These are phyloP conservation scores for Cephalotrichum gorgonifer DNA, from an alignment of 2,329 filamentous ascomycete genomes.

Conservation along the genomic window DNA sequence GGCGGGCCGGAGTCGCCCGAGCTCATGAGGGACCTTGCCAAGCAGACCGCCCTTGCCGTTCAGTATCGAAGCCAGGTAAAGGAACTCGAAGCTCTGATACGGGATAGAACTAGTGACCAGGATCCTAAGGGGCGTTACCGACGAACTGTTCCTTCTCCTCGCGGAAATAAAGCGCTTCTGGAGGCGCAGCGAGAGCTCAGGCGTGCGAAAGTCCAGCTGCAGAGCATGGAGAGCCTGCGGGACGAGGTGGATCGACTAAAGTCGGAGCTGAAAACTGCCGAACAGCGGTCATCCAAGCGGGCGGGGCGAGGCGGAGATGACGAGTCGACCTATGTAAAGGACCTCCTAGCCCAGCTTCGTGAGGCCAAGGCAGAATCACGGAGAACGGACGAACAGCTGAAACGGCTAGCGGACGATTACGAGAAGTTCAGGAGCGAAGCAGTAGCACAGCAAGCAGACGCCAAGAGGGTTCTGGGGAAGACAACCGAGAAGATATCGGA, in stretches of 20 bases:
- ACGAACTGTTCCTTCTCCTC: constrained; percentile 32
- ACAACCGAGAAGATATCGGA: constrained; percentile 47
- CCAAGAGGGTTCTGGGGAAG: constrained; percentile 41
- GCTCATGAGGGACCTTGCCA: constrained; percentile 41
- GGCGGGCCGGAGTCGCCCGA: constrained; percentile 33
- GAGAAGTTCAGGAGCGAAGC: constrained; percentile 42
- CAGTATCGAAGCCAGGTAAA: constrained; percentile 51
- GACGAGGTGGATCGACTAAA: constrained; percentile 43
- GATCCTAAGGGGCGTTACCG: constrained; percentile 12
- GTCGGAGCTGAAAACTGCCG: constrained; percentile 34
- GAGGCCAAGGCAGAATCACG: constrained; percentile 31
- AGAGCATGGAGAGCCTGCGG: constrained; percentile 38
- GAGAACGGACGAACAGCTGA: constrained; percentile 38
- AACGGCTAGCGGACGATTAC: constrained; percentile 39
- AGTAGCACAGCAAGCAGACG: constrained; percentile 43
- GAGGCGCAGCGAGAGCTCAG: constrained; percentile 45
- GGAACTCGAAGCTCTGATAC: constrained; percentile 41
- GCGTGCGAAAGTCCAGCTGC: constrained; percentile 41
- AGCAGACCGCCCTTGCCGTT: constrained; percentile 45
- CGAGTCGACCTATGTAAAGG: constrained; percentile 8
- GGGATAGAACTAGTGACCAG: constrained; percentile 3
- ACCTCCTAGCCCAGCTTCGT: constrained; percentile 21
- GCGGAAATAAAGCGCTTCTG: constrained; percentile 38
- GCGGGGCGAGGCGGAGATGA: constrained; percentile 7
- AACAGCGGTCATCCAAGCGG: constrained; percentile 26